Base-by-base conservation (phyloP, 495 filamentous ascomycete genomes). In the Chaetomium cochliodes region DNA sequence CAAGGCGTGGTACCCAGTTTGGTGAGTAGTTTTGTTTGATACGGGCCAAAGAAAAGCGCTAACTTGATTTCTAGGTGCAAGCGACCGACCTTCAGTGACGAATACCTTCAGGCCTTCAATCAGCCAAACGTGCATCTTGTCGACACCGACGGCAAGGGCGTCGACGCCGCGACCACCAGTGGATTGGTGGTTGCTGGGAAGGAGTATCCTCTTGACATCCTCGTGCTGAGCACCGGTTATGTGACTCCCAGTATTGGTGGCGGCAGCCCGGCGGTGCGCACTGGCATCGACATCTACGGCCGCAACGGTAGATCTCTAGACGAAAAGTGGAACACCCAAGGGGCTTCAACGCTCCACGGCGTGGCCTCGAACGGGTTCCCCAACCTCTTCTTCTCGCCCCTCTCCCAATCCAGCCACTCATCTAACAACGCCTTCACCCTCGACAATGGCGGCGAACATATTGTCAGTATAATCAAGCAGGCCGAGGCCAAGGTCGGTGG, bases 121-220 rank as follows among this genome's bases (percentile, higher is more conserved):
- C 57, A 64, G 37, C 72, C 77, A 5, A 69, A 81, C 64, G 79
- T 82, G 12, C 72, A 83, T 59, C 78, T 86, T 15, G 68, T 86
- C 39, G 82, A 85, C 70, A 86, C 83, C 4, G 73, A 81, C 42
- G 84, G 82, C n/a, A 79, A 78, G 67, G 81, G 83, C 22, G 58
- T 81, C 12, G 76, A 78, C 23, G 62, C 76, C 39, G 63, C 80
- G 4, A 82, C 78, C 5, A 47, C 66, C 12, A 60, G 58, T 18
- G 76, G 75, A 3, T 61, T 85, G 28, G 75, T 82, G 0, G 74
- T 74, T 25, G 72, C 66, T 33, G 78, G 72, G 41, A 62, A 71
- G 52, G 75, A 78, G 28, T 75, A 79, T 62, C 72, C 74, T 0
- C 65, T 84, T 25, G 84, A 85, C 72, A 46, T 84, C 54, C 69